These are phyloP conservation scores for Juncus effusus DNA, from an alignment of 176 grass and related monocot species.

Conservation along the genomic window DNA sequence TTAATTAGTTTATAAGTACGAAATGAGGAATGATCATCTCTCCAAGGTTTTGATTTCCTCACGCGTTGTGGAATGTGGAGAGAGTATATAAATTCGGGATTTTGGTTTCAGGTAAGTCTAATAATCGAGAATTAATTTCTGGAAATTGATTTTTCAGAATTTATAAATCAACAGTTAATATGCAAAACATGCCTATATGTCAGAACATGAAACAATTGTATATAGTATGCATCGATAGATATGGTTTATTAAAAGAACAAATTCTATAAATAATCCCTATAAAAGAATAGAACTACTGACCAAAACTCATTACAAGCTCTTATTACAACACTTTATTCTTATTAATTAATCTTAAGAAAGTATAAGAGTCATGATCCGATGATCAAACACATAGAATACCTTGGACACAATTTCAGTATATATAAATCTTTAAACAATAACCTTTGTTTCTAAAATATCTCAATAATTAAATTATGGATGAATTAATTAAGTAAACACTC, in stretches of 20 bases:
- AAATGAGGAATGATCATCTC: too few relatives aligned
- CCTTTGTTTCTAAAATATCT: conserved; percentile 1
- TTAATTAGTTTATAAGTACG: too few relatives aligned
- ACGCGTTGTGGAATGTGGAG: too few relatives aligned
- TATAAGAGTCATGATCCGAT: background rate
- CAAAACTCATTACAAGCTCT: conserved; percentile 12
- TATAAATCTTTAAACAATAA: conserved; percentile 10
- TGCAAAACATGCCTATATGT: too few relatives aligned
- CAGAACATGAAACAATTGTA: too few relatives aligned
- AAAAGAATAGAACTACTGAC: conserved; percentile 11
- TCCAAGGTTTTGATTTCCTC: too few relatives aligned
- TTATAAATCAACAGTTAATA: too few relatives aligned
- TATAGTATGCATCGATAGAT: too few relatives aligned
- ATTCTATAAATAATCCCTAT: conserved; percentile 21
- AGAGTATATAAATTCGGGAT: too few relatives aligned
- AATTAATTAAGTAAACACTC: conserved; percentile 22
- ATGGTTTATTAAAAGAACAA: background rate
- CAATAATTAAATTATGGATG: conserved; percentile 25
- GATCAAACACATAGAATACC: background rate
- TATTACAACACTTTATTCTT: conserved; percentile 31
- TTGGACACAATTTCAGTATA: conserved; percentile 13
- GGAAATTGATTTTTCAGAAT: too few relatives aligned
- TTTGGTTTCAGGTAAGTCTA: too few relatives aligned
- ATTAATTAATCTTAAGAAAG: conserved; percentile 19
- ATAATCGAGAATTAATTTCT: too few relatives aligned